Base-by-base conservation (phyloP, 2,329 filamentous ascomycete species). In the Penicillium rolfsii region DNA sequence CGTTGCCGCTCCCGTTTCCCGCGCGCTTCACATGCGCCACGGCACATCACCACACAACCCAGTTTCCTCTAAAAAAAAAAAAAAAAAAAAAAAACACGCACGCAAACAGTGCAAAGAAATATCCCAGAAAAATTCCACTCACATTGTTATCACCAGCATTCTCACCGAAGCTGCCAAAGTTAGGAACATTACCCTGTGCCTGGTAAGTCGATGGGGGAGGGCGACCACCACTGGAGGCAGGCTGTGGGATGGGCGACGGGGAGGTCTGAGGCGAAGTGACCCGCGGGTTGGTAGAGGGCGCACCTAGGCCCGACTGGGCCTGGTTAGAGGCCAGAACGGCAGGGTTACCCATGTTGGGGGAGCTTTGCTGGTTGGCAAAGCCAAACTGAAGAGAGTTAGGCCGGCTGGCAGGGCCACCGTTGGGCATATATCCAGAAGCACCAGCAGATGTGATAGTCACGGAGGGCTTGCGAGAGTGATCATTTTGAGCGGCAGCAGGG, bases 221-320 rank as follows among this genome's bases (percentile, higher is more conserved):
- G 71, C 92, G 83, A 58, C 88, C 91, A 69, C 93, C 92, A 72
- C 93, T 95, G 36, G 89, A 88, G 57, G 89, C 87, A 55, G 93
- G 91, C 77, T 94, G 91, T 35, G 95, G 94, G 70, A 98, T 98
- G 4, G 95, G 95, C 45, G 91, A 94, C 4, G 95, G 95, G 49
- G 94, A 97, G 68, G 90, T 89, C 52, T 91, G 88, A 5, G 95
- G 95, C 49, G 93, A 96, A 52, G 88, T 88, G 55, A 94, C 85
- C 70, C 91, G 87, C 64, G 90, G 89, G 73, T 91, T 88, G 60
- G 78, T 82, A 73, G 81, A 84, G 71, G 77, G 84, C 77, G 73
- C 79, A 59, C 73, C 74, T 55, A 82, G 66, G 55, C 74, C 73
- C 40, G 71, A 63, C 63, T 78, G 76, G 54, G 77, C 73, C 70